A percentile compares a stretch with the other conserved stretches of the same genome.
Evolutionary conservation across 495 filamentous ascomycete species (phyloP).

Genomic region (Neurospora sp.): DNA sequence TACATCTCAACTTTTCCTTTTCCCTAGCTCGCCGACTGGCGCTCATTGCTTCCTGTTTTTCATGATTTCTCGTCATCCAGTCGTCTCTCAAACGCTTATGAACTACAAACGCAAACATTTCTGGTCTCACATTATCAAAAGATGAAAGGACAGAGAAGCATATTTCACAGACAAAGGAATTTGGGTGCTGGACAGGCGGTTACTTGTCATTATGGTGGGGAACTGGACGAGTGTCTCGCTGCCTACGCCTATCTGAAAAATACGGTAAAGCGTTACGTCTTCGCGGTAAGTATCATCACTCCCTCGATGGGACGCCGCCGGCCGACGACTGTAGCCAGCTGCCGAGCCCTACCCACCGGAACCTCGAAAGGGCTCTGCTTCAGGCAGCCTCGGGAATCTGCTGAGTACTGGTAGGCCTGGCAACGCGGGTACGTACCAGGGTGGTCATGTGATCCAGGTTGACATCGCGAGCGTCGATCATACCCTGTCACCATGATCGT

Average conservation of each 20-base stretch:
- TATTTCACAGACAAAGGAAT: background rate
- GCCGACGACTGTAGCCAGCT: background rate
- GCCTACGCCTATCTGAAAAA: background rate
- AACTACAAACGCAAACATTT: background rate
- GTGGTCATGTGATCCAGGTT: background rate
- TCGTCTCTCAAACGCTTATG: too few relatives aligned
- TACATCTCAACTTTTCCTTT: too few relatives aligned
- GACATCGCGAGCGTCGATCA: background rate
- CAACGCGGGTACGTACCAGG: background rate
- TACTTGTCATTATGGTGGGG: rapidly evolving
- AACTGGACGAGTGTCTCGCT: background rate
- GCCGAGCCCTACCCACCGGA: too few relatives aligned
- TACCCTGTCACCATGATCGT: too few relatives aligned
- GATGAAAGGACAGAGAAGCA: background rate
- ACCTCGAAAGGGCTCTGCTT: too few relatives aligned
- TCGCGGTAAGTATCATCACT: background rate
- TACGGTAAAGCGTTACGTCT: background rate
- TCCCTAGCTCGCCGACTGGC: too few relatives aligned
- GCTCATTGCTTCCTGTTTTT: too few relatives aligned
- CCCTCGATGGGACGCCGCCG: background rate
- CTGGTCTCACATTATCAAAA: background rate
- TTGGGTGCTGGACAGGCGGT: background rate
- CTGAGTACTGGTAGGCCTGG: background rate
- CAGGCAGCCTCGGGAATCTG: too few relatives aligned
- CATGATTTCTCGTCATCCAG: too few relatives aligned